Conservation (phyloP, 1,284 basidiomycete genomes). For the Melampsora larici-populina region DNA sequence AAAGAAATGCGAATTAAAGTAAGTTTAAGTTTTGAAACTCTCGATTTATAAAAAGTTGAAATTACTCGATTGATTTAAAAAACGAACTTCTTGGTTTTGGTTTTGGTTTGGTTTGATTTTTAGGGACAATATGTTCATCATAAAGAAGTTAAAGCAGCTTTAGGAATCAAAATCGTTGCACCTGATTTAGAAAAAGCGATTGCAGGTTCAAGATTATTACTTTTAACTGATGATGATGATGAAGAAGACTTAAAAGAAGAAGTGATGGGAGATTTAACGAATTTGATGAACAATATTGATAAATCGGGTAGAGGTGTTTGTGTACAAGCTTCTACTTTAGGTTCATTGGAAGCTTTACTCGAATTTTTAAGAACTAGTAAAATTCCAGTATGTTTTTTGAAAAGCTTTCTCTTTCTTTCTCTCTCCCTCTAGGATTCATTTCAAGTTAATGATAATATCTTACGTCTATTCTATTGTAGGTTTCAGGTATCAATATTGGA, state of each 20-base stretch:
- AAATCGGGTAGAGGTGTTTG: constrained; percentile 93
- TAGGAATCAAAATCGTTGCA: constrained; percentile 94
- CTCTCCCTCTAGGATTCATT: no score
- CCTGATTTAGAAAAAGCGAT: constrained; percentile 99
- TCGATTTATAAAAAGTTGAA: neutral
- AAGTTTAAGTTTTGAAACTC: constrained; percentile 37
- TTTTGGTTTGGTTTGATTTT: neutral
- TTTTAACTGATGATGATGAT: constrained; percentile 88
- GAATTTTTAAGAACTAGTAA: constrained; percentile 94
- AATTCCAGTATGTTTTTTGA: constrained; percentile 65
- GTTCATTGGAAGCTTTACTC: constrained; percentile 91
- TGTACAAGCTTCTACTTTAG: constrained; percentile 95
- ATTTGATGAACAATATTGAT: constrained; percentile 84
- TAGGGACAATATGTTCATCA: constrained; percentile 96
- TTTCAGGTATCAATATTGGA: constrained; percentile 95
- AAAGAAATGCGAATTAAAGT: constrained; percentile 95
- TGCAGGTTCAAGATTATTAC: constrained; percentile 88
- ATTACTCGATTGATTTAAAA: no score
- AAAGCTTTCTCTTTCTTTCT: no score
- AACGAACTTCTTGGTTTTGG: no score
- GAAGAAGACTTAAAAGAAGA: constrained; percentile 92
- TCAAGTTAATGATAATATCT: neutral
- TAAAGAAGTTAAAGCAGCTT: constrained; percentile 94
- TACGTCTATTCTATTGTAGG: neutral
- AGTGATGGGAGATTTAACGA: constrained; percentile 93